Conservation (phyloP, 2,329 filamentous ascomycete genomes). For the Phaeosphaeria sp. region DNA sequence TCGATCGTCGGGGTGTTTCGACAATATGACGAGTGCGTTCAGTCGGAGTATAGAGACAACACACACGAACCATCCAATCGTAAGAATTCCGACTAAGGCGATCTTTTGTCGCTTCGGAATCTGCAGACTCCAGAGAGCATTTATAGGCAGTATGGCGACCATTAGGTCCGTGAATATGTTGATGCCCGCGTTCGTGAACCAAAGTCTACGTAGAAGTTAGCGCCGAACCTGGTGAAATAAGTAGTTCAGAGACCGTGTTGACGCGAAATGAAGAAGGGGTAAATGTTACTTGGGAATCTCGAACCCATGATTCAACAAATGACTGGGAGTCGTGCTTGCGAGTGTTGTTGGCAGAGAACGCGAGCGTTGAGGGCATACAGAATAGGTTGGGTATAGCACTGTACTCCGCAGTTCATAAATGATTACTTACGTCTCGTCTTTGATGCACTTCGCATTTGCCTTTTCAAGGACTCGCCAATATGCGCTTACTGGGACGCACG, state of each 20-base stretch:
- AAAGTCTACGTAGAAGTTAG: conserved; percentile 16
- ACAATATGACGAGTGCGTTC: conserved; percentile 20
- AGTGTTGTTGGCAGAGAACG: neutral
- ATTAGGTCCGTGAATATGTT: conserved; percentile 35
- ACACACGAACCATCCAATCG: conserved; percentile 43
- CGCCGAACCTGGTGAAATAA: too few species aligned
- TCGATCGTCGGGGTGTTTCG: conserved; percentile 21
- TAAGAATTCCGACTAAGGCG: conserved; percentile 29
- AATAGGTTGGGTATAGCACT: too few species aligned
- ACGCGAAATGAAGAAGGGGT: too few species aligned
- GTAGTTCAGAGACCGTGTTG: too few species aligned
- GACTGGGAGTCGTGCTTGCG: too few species aligned
- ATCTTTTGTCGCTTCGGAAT: conserved; percentile 29
- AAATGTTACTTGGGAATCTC: too few species aligned
- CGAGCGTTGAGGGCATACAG: too few species aligned
- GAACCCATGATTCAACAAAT: too few species aligned
- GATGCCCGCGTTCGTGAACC: conserved; percentile 27
- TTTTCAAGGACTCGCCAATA: conserved; percentile 27
- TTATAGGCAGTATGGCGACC: conserved; percentile 31
- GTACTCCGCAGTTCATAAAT: too few species aligned
- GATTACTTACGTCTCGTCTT: conserved; percentile 20
- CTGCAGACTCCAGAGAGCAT: conserved; percentile 30
- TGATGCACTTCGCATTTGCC: conserved; percentile 22
- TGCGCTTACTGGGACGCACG: conserved; percentile 29
- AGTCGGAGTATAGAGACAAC: conserved; percentile 40